Base-by-base conservation (phyloP, 208 protist genomes). In the Trypanosomatidae sp. region DNA sequence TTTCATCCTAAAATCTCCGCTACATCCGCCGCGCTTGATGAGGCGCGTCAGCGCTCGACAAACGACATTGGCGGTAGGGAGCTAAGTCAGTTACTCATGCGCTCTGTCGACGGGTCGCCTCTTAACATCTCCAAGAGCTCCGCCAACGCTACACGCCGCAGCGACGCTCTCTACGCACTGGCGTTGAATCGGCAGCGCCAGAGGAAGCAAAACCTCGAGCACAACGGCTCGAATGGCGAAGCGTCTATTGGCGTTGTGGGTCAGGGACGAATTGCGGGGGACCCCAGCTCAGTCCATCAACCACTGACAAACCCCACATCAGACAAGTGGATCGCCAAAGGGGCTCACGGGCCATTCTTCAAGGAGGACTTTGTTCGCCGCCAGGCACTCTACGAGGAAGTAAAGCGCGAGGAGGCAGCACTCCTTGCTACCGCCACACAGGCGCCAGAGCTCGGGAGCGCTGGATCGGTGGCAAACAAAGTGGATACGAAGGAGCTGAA, bases 311-410 rank as follows among this genome's bases (percentile, higher is more conserved):
- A 92, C 53, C 88, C 89, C 0, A 68, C 83, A 1, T 92, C 84
- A 0, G 76, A 88, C 25, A 69, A 77, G 52, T 94, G 88, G 88
- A 96, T 96, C 62, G 77, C 83, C 12, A 83, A 83, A n/a, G 80
- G 89, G 13, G 76, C 83, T n/a, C 91, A 94, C 77, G 73, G 79
- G n/a, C 59, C 65, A n/a, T 83, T 96, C 44, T 94, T 94, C 65
- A 33, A 87, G 43, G 52, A 83, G 25, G 74, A 85, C 78, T 96
- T 96, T 78, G 80, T 96, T 8, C 70, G 47, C 6, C 84, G 91
- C 3, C 91, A 96, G 73, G 77, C 82, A 46, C 49, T 93, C 1
- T 94, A 96, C 77, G 74, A 88, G 44, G 69, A 81, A 28, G 87
- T 91, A 15, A 81, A 80, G 50, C 76, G 91, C 25, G 77, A 92